phyloP scores from a whole-genome alignment of 306 rosid genomes.

The Chamaecrista fasciculata region DNA sequence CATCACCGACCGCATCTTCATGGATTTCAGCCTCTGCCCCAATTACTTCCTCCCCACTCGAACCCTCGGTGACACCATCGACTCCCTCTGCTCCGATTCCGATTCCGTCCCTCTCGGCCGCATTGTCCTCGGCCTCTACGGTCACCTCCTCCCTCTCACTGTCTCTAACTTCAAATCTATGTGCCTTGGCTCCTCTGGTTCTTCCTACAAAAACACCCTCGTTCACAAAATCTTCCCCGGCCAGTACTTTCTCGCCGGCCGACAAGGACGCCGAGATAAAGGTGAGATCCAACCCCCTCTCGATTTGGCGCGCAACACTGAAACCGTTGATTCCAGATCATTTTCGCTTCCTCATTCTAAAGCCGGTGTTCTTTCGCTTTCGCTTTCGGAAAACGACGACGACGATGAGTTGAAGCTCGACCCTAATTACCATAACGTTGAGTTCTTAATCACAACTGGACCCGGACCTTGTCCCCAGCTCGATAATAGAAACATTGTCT shows the following conservation, averaged over 20 bases:
- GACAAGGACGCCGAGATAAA: slow-evolving; percentile 77
- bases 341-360: slow-evolving; percentile 67
- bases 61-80: slow-evolving; percentile 40
- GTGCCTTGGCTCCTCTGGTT: slow-evolving; percentile 45
- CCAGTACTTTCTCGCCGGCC: slow-evolving; percentile 75
- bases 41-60: slow-evolving; percentile 64
- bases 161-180: slow-evolving; percentile 82
- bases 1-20: slow-evolving; percentile 83
- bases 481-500: slow-evolving; percentile 72
- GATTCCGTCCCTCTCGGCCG: slow-evolving; percentile 74
- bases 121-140: slow-evolving; percentile 79
- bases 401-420: slow-evolving; percentile 68
- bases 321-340: slow-evolving; percentile 60
- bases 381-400: slow-evolving; percentile 78
- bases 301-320: slow-evolving; percentile 58
- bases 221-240: slow-evolving; percentile 80
- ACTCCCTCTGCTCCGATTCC: slow-evolving; percentile 73
- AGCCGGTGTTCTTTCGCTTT: slow-evolving; percentile 74
- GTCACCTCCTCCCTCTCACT: slow-evolving; percentile 69
- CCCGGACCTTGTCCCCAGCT: slow-evolving; percentile 91
- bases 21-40: slow-evolving; percentile 91
- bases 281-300: slow-evolving; percentile 78
- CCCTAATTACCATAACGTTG: slow-evolving; percentile 69
- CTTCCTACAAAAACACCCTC: slow-evolving; percentile 68
- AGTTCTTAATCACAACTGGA: slow-evolving; percentile 85